Percentiles rank a stretch among this genome's conserved stretches.
phyloP scores from a whole-genome alignment of 768 basidiomycete genomes.

The Rhodotorula graminis region DNA sequence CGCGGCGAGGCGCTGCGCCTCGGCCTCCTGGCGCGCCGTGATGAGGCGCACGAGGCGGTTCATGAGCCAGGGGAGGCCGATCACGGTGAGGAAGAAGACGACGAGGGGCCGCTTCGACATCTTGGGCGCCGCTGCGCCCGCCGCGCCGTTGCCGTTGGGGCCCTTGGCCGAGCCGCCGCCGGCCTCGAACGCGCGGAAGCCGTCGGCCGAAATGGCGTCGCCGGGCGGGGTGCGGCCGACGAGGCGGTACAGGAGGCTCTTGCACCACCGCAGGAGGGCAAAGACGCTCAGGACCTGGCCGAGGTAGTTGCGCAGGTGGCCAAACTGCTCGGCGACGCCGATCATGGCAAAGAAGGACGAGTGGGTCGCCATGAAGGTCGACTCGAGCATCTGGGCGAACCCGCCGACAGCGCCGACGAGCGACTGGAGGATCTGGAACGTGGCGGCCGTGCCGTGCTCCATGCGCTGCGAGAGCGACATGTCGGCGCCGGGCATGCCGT shows the following conservation, averaged over 20 bases:
- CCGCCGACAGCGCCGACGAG: constrained; percentile 93
- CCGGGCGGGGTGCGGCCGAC: constrained; percentile 48
- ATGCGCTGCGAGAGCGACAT: constrained; percentile 74
- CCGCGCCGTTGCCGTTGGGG: constrained; percentile 55
- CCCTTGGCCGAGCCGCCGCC: constrained; percentile 25
- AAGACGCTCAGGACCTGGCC: constrained; percentile 91
- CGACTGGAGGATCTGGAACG: constrained; percentile 86
- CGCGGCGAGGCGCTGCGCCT: constrained; percentile 48
- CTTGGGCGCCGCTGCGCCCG: constrained; percentile 53
- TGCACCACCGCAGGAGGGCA: constrained; percentile 78
- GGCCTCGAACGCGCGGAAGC: constrained; percentile 65
- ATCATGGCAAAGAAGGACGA: constrained; percentile 60
- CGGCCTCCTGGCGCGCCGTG: constrained; percentile 50
- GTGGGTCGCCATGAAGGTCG: constrained; percentile 78
- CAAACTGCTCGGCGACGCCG: constrained; percentile 91
- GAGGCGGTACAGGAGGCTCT: constrained; percentile 57
- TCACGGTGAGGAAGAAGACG: constrained; percentile 85
- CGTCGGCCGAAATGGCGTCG: constrained; percentile 51
- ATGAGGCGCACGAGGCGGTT: constrained; percentile 70
- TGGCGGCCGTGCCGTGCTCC: constrained; percentile 81
- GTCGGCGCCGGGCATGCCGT: constrained; percentile 46
- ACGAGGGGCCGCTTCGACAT: constrained; percentile 84
- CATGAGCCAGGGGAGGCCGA: constrained; percentile 93
- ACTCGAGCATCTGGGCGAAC: constrained; percentile 94
- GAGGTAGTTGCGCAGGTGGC: constrained; percentile 81